phyloP scores from a whole-genome alignment of 2,329 filamentous ascomycete genomes.

The Macrophomina phaseolina region DNA sequence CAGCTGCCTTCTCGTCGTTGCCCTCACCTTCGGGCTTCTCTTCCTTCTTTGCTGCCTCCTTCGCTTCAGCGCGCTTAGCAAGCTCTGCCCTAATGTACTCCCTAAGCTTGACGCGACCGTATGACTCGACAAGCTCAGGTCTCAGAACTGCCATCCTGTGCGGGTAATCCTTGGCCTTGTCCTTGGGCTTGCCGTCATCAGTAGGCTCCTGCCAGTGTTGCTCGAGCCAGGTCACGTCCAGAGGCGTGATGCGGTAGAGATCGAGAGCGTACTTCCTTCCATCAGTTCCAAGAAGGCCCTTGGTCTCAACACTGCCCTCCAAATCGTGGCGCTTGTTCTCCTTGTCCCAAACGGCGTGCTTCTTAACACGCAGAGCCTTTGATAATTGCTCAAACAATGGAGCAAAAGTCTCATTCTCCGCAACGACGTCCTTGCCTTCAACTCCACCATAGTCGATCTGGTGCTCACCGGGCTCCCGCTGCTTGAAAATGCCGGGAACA shows the following conservation, averaged over 20 bases:
- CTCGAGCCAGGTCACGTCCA: constrained; percentile 91
- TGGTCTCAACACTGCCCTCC: constrained; percentile 96
- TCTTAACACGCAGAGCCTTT: constrained; percentile 88
- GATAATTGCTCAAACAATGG: constrained; percentile 88
- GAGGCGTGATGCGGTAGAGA: constrained; percentile 89
- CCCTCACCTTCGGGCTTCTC: constrained; percentile 35
- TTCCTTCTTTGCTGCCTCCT: constrained; percentile 39
- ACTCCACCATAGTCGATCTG: constrained; percentile 99
- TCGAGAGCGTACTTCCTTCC: constrained; percentile 98
- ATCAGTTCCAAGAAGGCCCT: constrained; percentile 95
- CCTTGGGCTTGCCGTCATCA: constrained; percentile 55
- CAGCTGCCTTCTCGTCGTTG: constrained; percentile 37
- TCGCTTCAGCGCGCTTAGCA: constrained; percentile 41
- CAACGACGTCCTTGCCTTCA: constrained; percentile 94
- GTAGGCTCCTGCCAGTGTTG: constrained; percentile 61
- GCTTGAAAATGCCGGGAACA: constrained; percentile 98
- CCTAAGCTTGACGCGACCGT: constrained; percentile 83
- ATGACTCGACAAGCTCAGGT: constrained; percentile 85
- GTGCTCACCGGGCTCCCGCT: constrained; percentile 94
- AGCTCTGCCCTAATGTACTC: constrained; percentile 86
- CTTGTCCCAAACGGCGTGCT: constrained; percentile 98
- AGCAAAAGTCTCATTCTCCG: constrained; percentile 84
- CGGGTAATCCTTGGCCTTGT: constrained; percentile 69
- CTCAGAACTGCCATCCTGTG: constrained; percentile 96
- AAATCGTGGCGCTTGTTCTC: constrained; percentile 87